Conservation (phyloP, 352 stramenopile genomes). For the Globisporangium okanoganense region DNA sequence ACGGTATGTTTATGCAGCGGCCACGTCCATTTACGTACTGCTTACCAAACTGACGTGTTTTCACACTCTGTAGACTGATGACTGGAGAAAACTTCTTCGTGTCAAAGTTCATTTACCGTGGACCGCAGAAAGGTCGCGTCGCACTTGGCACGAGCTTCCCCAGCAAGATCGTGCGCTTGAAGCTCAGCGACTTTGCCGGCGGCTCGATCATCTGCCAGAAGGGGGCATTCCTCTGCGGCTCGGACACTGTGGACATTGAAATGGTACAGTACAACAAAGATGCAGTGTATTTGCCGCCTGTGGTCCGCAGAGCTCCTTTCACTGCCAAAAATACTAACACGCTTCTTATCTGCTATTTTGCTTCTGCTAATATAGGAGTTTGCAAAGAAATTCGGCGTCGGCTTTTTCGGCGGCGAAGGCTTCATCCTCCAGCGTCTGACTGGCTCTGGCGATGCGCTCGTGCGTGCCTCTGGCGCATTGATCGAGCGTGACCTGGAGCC, state of each 20-base stretch:
- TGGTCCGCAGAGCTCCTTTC: neutral
- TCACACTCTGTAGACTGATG: conserved; percentile 39
- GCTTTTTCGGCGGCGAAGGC: conserved; percentile 94
- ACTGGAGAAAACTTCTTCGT: conserved; percentile 84
- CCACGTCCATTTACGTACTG: neutral
- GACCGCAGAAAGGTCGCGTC: conserved; percentile 67
- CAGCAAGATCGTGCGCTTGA: conserved; percentile 89
- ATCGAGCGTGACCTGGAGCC: conserved; percentile 85
- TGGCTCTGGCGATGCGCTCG: conserved; percentile 86
- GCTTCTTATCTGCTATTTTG: neutral
- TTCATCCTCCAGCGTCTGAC: conserved; percentile 94
- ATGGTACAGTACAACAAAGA: conserved; percentile 53
- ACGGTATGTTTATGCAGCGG: conserved; percentile 34
- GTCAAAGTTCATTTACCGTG: conserved; percentile 66
- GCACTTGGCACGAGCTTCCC: conserved; percentile 88
- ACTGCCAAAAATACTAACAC: neutral
- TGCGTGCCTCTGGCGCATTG: conserved; percentile 88
- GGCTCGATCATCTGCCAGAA: conserved; percentile 91
- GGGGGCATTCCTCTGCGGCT: conserved; percentile 90
- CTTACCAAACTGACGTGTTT: neutral
- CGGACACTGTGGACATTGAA: conserved; percentile 89
- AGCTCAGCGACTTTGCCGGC: conserved; percentile 81
- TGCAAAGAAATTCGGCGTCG: conserved; percentile 85
- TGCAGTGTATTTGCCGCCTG: neutral
- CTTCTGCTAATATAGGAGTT: conserved; percentile 57